phyloP scores from a whole-genome alignment of 768 basidiomycete genomes.

The Suillus spraguei region DNA sequence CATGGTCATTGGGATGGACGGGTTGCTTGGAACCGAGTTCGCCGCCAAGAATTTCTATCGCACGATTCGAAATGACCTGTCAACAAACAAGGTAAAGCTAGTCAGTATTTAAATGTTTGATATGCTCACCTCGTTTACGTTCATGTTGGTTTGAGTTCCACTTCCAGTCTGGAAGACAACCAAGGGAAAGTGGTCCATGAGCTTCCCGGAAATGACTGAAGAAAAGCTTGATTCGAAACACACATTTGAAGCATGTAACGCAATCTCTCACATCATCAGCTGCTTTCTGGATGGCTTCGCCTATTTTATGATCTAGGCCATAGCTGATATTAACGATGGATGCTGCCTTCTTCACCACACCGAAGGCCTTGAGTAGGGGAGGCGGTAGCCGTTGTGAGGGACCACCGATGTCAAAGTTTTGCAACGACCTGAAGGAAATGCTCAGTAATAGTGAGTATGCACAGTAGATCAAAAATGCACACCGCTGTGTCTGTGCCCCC shows the following conservation, averaged over 20 bases:
- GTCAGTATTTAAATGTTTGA: neutral
- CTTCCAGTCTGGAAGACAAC: slow-evolving; percentile 99
- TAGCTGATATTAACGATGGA: slow-evolving; percentile 87
- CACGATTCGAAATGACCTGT: slow-evolving; percentile 96
- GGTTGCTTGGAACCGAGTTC: slow-evolving; percentile 95
- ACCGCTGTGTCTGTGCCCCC: slow-evolving; percentile 99
- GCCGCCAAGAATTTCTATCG: slow-evolving; percentile 95
- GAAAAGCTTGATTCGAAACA: slow-evolving; percentile 6
- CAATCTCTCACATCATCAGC: slow-evolving; percentile 79
- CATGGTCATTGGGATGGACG: slow-evolving; percentile 99
- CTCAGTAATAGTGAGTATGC: slow-evolving; percentile 13
- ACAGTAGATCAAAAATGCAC: slow-evolving; percentile 15
- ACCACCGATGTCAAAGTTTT: slow-evolving; percentile 99
- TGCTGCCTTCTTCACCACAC: slow-evolving; percentile 96
- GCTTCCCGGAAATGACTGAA: slow-evolving; percentile 91
- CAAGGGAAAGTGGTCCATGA: slow-evolving; percentile 94
- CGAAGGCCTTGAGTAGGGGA: slow-evolving; percentile 96
- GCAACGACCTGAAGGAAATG: slow-evolving; percentile 65
- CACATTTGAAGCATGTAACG: neutral
- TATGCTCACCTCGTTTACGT: slow-evolving; percentile 82
- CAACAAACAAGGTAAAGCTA: neutral
- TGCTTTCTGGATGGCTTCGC: slow-evolving; percentile 86
- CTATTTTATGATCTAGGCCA: slow-evolving; percentile 88
- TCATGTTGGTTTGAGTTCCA: slow-evolving; percentile 99
- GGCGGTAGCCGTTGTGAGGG: slow-evolving; percentile 92